Base-by-base conservation (phyloP, 1,139 yeast species). In the Taphrina sp. region DNA sequence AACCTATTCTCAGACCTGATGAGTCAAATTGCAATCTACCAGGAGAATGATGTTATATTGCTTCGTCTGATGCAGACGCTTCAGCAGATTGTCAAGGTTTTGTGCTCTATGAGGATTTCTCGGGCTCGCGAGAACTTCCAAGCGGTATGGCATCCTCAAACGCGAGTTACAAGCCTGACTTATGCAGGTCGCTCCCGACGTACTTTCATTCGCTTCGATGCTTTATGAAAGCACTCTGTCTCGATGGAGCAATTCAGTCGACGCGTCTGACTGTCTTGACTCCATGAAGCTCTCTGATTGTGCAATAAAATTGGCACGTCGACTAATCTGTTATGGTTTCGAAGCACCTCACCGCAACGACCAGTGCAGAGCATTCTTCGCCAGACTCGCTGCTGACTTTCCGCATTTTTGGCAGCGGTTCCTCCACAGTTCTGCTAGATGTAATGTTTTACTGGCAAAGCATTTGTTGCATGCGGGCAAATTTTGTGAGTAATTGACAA, bases 71-170 rank as follows among this genome's bases (percentile, higher is more conserved):
- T 89, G 59, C 72, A 81, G 20, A 80, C 86, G 31, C 69, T 86
- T 58, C 87, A 87, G 67, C 95, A 89, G 66, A 76, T 86, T 8
- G 76, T 90, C 60, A 92, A 92, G 68, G 74, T 79, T 2, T 70
- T 92, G 28, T 76, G 92, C 1, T 73, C 82, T 57, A 90, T 90
- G 0, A 74, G 92, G 63, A 85, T 90, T 43, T 97, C 97, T 4
- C 77, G 87, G 59, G 80, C 92, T 4, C 78, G 92, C 62, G 82
- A 82, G 14, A 87, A 89, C 1, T 76, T 92, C 78, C 95, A 85
- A 65, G 74, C 79, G 54, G 82, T 84, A 59, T 77, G 24, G n/a
- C n/a, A n/a, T n/a, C n/a, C n/a, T n/a, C n/a, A n/a, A n/a, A n/a
- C n/a, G n/a, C n/a, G n/a, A n/a, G n/a, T n/a, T n/a, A n/a, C n/a